These are phyloP conservation scores for Paradendryphiella salina DNA, from an alignment of 2,329 filamentous ascomycete genomes.

Conservation along the genomic window DNA sequence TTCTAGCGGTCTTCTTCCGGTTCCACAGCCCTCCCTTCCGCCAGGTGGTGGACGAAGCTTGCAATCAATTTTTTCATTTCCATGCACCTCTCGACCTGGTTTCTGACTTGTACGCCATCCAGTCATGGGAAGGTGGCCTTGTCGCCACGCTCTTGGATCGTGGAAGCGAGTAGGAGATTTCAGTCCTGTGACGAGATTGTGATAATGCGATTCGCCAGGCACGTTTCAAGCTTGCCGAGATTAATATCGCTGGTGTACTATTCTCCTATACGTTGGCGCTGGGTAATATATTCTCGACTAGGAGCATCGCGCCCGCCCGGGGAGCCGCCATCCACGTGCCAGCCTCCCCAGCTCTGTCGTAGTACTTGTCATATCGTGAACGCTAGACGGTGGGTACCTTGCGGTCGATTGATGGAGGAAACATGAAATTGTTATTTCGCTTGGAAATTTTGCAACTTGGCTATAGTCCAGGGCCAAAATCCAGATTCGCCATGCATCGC, in stretches of 20 bases:
- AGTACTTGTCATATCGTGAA: conserved; percentile 1
- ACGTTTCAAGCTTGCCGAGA: background rate
- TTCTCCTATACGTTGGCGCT: conserved; percentile 5
- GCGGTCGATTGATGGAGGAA: background rate
- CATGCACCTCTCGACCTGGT: conserved; percentile 8
- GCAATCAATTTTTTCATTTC: conserved; percentile 16
- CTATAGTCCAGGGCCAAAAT: background rate
- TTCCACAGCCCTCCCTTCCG: conserved; percentile 2
- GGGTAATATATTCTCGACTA: conserved; percentile 13
- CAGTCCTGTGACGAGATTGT: conserved; percentile 12
- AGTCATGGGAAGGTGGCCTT: background rate
- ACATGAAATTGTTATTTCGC: background rate
- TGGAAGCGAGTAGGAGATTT: conserved; percentile 1
- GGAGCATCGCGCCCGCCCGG: background rate
- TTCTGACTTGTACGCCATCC: conserved; percentile 4
- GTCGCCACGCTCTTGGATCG: conserved; percentile 6
- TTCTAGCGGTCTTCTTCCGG: conserved; percentile 3
- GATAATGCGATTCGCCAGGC: conserved; percentile 9
- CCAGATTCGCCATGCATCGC: background rate
- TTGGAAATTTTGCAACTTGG: background rate
- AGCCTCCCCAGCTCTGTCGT: conserved; percentile 3
- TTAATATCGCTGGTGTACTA: conserved; percentile 11
- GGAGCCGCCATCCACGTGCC: conserved; percentile 5
- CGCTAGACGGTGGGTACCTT: conserved; percentile 2
- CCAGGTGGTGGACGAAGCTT: conserved; percentile 1